Conservation (phyloP, 2,329 filamentous ascomycete genomes). For the Berkeleyomyces rouxiae region DNA sequence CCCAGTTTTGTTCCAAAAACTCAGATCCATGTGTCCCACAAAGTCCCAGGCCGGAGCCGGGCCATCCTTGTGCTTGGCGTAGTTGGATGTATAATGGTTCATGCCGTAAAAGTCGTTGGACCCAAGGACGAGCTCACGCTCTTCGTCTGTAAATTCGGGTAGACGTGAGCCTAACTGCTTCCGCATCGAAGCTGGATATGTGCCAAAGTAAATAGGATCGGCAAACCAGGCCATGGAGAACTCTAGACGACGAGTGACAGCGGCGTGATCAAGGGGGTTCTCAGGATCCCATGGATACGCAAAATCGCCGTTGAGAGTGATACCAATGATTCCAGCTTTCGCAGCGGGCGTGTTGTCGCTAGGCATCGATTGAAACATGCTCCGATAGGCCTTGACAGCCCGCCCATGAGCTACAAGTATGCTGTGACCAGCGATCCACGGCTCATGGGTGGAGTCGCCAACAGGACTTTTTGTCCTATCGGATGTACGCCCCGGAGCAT, state of each 20-base stretch:
- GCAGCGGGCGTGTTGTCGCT: constrained; percentile 33
- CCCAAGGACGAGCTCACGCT: constrained; percentile 58
- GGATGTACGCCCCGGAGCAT: constrained; percentile 69
- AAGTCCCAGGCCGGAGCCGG: constrained; percentile 48
- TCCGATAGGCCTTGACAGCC: constrained; percentile 67
- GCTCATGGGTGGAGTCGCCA: constrained; percentile 61
- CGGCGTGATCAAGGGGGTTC: constrained; percentile 58
- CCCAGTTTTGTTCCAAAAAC: constrained; percentile 54
- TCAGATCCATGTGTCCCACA: constrained; percentile 57
- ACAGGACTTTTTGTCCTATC: constrained; percentile 53
- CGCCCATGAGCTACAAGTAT: constrained; percentile 63
- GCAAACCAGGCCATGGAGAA: constrained; percentile 81
- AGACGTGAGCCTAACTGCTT: constrained; percentile 65
- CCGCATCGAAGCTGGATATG: constrained; percentile 71
- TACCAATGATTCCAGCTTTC: constrained; percentile 63
- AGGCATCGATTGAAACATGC: constrained; percentile 41
- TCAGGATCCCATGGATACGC: constrained; percentile 68
- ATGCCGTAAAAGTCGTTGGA: constrained; percentile 89
- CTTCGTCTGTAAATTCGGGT: constrained; percentile 56
- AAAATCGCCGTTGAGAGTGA: constrained; percentile 75
- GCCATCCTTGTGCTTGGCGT: constrained; percentile 55
- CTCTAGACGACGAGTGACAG: constrained; percentile 65
- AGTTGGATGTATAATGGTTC: constrained; percentile 88
- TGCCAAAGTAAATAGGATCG: constrained; percentile 70
- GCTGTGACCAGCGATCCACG: constrained; percentile 71